Evolutionary conservation across 768 basidiomycete species (phyloP).

Genomic region (Clitopilus hobsonii): DNA sequence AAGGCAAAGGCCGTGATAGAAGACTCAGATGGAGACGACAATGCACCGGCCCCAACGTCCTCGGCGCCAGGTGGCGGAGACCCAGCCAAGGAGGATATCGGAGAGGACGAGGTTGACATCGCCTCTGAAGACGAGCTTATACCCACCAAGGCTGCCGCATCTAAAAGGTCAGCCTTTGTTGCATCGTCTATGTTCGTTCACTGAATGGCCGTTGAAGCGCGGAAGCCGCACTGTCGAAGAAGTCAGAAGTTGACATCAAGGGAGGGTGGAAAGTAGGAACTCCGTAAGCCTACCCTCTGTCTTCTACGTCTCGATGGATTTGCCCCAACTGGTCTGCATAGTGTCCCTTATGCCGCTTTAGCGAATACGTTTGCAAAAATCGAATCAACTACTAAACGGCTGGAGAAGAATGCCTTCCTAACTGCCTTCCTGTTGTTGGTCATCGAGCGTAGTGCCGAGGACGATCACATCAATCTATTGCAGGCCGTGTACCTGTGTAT

Average conservation of each 20-base stretch:
- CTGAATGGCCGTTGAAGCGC: no score
- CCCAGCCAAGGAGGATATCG: slow-evolving; percentile 29
- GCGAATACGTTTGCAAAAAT: slow-evolving; percentile 86
- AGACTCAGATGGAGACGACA: slow-evolving; percentile 24
- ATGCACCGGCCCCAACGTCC: slow-evolving; percentile 13
- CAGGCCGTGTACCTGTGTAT: slow-evolving; percentile 95
- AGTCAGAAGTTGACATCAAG: slow-evolving; percentile 66
- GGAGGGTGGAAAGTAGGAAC: slow-evolving; percentile 83
- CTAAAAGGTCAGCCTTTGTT: slow-evolving; percentile 56
- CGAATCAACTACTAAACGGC: slow-evolving; percentile 90
- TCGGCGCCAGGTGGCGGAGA: slow-evolving; percentile 15
- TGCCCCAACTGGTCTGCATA: slow-evolving; percentile 22
- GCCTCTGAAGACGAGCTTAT: slow-evolving; percentile 26
- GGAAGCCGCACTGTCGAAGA: slow-evolving; percentile 59
- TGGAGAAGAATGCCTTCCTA: slow-evolving; percentile 87
- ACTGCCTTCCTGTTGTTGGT: slow-evolving; percentile 88
- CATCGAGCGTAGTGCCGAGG: slow-evolving; percentile 77
- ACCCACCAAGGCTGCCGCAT: slow-evolving; percentile 38
- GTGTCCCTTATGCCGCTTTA: slow-evolving; percentile 92
- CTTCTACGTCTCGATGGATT: not conserved
- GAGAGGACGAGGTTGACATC: slow-evolving; percentile 18
- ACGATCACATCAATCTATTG: slow-evolving; percentile 70
- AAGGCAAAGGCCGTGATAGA: slow-evolving; percentile 19
- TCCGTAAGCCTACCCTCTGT: slow-evolving; percentile 66
- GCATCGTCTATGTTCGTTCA: no score